Conservation (phyloP, 768 basidiomycete genomes). For the Leccinum variicolor region DNA sequence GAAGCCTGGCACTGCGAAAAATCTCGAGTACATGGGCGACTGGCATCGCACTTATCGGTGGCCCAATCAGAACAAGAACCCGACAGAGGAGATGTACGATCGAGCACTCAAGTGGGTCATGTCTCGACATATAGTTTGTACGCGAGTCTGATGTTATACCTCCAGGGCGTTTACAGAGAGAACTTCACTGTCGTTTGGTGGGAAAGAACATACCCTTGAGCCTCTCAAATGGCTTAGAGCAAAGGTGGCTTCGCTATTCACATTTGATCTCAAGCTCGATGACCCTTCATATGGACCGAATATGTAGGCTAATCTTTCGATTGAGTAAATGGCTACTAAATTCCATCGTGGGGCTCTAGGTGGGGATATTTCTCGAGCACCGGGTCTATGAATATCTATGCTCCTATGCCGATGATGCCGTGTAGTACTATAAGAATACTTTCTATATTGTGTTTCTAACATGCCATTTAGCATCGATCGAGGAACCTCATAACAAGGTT, state of each 20-base stretch:
- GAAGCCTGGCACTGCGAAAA: background rate
- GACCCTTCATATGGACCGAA: conserved; percentile 14
- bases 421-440: background rate
- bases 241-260: conserved; percentile 14
- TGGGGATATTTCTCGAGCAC: conserved; percentile 18
- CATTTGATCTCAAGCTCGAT: conserved; percentile 7
- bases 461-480: conserved; percentile 8
- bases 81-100: conserved; percentile 10
- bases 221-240: conserved; percentile 15
- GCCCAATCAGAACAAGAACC: background rate
- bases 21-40: conserved; percentile 1
- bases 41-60: conserved; percentile 5
- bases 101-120: conserved; percentile 8
- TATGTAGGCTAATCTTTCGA: conserved; percentile 6
- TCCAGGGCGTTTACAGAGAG: conserved; percentile 5
- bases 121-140: too few species aligned
- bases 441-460: background rate
- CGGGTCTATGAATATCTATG: background rate
- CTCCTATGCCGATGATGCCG: conserved; percentile 2
- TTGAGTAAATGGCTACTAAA: background rate
- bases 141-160: background rate
- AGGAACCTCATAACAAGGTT: conserved; percentile 19
- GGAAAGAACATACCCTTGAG: background rate
- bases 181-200: background rate
- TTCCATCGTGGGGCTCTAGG: background rate